phyloP scores from a whole-genome alignment of 768 basidiomycete genomes.

The Calvatia gigantea region DNA sequence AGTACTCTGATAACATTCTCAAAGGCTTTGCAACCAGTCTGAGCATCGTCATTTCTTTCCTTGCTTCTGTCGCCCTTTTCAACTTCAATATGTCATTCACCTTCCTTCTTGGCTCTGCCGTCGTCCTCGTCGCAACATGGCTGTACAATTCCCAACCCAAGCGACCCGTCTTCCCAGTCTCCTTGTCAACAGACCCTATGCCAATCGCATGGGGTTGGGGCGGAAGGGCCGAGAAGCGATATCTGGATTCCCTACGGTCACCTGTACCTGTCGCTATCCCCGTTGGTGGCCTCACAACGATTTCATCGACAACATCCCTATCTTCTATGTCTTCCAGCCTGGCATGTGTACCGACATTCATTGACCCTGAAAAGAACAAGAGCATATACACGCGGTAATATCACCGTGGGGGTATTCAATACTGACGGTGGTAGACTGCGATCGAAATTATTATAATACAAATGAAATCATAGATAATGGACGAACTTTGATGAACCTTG shows the following conservation, averaged over 20 bases:
- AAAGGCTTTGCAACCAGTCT: constrained; percentile 96
- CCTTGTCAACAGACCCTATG: constrained; percentile 9
- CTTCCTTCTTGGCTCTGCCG: constrained; percentile 78
- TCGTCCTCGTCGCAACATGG: constrained; percentile 89
- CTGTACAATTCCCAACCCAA: constrained; percentile 75
- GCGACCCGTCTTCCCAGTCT: constrained; percentile 10
- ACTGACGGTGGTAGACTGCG: neutral
- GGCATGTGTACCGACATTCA: constrained; percentile 18
- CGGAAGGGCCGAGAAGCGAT: constrained; percentile 24
- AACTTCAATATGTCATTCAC: constrained; percentile 82
- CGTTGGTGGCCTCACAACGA: constrained; percentile 20
- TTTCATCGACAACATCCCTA: constrained; percentile 30
- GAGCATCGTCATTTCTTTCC: constrained; percentile 92
- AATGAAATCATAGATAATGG: neutral
- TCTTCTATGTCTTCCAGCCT: constrained; percentile 24
- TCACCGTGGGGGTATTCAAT: neutral
- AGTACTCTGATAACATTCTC: constrained; percentile 87
- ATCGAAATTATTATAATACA: neutral
- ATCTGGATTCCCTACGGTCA: constrained; percentile 16
- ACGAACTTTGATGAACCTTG: neutral
- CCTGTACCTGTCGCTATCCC: constrained; percentile 15
- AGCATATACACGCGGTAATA: constrained; percentile 11
- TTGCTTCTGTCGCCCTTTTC: constrained; percentile 88
- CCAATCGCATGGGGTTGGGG: constrained; percentile 15
- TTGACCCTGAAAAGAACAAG: constrained; percentile 21